These are phyloP conservation scores for Brasenia schreberi DNA, from an alignment of 164 flowering plant species.

Conservation along the genomic window DNA sequence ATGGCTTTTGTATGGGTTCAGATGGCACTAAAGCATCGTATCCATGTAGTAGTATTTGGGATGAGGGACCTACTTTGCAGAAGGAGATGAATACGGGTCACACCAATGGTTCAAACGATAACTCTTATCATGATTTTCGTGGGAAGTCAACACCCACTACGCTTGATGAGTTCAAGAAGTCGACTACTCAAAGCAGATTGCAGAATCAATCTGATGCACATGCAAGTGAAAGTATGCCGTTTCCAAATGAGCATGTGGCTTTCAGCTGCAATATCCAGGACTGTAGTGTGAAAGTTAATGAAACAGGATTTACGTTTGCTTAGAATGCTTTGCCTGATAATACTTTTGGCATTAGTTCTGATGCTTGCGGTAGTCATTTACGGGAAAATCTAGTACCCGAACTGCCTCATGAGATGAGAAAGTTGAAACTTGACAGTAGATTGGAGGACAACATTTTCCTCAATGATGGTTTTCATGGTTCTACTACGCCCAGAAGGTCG, in stretches of 20 bases:
- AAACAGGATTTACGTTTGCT: neutral
- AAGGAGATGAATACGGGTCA: too few relatives aligned
- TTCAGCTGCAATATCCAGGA: neutral
- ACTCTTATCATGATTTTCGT: too few relatives aligned
- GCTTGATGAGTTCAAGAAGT: too few relatives aligned
- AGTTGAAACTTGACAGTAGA: conserved; percentile 16
- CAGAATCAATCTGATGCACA: neutral
- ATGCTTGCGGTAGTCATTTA: neutral
- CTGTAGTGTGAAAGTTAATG: neutral
- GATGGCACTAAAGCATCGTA: neutral
- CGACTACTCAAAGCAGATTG: too few relatives aligned
- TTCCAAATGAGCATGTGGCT: neutral
- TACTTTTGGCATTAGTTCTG: neutral
- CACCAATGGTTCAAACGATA: too few relatives aligned
- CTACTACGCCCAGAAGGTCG: neutral
- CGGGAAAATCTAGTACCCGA: conserved; percentile 7
- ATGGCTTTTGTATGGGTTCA: neutral
- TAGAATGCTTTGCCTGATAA: neutral
- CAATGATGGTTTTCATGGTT: conserved; percentile 1
- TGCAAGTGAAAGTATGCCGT: neutral
- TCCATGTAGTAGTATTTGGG: too few relatives aligned
- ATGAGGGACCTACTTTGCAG: too few relatives aligned
- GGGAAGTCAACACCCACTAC: too few relatives aligned
- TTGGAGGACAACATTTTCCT: neutral
- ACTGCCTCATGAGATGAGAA: conserved; percentile 26